Evolutionary conservation across 2,329 filamentous ascomycete species (phyloP).

Genomic region (Nemania sp.): DNA sequence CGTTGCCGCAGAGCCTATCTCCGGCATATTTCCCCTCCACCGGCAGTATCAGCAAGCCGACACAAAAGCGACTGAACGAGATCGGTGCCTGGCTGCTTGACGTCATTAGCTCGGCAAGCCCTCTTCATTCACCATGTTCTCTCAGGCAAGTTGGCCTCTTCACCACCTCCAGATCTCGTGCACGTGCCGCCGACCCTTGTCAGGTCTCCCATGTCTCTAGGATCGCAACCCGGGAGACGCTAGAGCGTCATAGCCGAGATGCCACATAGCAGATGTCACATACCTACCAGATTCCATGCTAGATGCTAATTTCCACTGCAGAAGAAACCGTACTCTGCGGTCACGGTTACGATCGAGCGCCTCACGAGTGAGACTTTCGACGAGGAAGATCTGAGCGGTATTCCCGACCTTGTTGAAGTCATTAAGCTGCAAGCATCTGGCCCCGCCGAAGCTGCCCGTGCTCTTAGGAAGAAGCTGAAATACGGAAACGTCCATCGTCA

Average conservation of each 20-base stretch:
- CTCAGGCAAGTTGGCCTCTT: slow-evolving; percentile 22
- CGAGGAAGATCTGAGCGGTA: slow-evolving; percentile 87
- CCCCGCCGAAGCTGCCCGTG: slow-evolving; percentile 85
- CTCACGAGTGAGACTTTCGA: slow-evolving; percentile 88
- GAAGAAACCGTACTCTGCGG: slow-evolving; percentile 90
- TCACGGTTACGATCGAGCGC: slow-evolving; percentile 89
- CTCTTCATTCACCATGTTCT: slow-evolving; percentile 26
- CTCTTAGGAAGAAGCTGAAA: slow-evolving; percentile 97
- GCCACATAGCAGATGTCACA: too few species aligned
- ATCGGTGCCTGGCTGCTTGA: slow-evolving; percentile 6
- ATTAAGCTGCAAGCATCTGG: slow-evolving; percentile 87
- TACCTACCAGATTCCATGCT: too few species aligned
- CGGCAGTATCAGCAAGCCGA: not conserved
- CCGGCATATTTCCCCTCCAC: not conserved
- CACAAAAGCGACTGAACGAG: not conserved
- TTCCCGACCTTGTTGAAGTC: slow-evolving; percentile 92
- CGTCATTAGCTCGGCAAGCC: slow-evolving; percentile 18
- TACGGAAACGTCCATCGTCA: slow-evolving; percentile 95
- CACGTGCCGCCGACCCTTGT: not conserved
- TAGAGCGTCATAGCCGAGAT: not conserved
- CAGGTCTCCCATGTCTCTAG: too few species aligned
- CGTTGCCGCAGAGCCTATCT: slow-evolving; percentile 1
- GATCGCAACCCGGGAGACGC: not conserved
- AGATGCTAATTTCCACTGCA: slow-evolving; percentile 38
- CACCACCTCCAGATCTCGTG: not conserved